These are phyloP conservation scores for Yarrowia keelungensis DNA, from an alignment of 805 yeast genomes.

Conservation along the genomic window DNA sequence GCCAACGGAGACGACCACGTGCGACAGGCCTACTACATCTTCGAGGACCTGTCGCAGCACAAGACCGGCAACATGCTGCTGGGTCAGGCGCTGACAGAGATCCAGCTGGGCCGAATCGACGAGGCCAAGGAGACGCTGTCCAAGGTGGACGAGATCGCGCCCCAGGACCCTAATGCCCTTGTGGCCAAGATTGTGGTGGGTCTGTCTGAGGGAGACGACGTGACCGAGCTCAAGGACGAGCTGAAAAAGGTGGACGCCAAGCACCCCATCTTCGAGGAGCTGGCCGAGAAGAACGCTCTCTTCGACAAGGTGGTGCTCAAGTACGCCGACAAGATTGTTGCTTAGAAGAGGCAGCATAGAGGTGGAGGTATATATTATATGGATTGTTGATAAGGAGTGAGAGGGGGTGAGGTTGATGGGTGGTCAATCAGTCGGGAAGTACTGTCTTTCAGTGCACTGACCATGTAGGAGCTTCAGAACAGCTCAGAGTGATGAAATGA, in stretches of 20 bases:
- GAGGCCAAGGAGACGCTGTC: slow-evolving; percentile 71
- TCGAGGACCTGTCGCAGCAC: slow-evolving; percentile 77
- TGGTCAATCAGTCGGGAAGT: too few species aligned
- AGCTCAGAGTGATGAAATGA: too few species aligned
- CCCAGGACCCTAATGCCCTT: slow-evolving; percentile 52
- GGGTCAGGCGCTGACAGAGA: slow-evolving; percentile 74
- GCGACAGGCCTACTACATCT: slow-evolving; percentile 54
- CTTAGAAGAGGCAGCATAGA: background rate
- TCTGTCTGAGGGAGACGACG: slow-evolving; percentile 59
- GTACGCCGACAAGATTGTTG: slow-evolving; percentile 43
- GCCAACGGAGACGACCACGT: slow-evolving; percentile 51
- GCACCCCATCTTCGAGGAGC: slow-evolving; percentile 65
- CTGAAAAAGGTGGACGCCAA: slow-evolving; percentile 59
- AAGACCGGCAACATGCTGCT: slow-evolving; percentile 59
- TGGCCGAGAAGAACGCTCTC: slow-evolving; percentile 63
- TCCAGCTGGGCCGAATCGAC: slow-evolving; percentile 79
- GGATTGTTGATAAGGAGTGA: background rate
- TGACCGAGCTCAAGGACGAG: slow-evolving; percentile 55
- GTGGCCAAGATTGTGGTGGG: slow-evolving; percentile 72
- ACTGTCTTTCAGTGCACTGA: too few species aligned
- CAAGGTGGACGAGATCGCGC: slow-evolving; percentile 54
- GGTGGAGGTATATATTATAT: background rate
- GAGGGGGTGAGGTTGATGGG: background rate
- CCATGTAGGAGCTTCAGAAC: too few species aligned
- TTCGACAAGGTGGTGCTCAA: slow-evolving; percentile 68